Base-by-base conservation (phyloP, 805 yeast species). In the Metschnikowia lunata region DNA sequence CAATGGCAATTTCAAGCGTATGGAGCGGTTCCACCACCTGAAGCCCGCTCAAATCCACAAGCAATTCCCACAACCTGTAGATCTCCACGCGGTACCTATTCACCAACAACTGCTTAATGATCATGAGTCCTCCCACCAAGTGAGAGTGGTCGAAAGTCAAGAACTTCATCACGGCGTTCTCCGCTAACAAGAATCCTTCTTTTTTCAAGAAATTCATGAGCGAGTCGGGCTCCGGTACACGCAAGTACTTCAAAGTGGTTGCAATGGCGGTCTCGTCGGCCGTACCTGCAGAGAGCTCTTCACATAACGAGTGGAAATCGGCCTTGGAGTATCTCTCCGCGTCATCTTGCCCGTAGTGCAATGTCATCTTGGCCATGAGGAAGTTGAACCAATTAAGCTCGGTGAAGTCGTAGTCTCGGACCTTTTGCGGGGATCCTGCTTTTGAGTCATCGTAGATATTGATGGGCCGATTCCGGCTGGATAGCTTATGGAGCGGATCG, bases 351-450 rank as follows among this genome's bases (percentile, higher is more conserved):
- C 51, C 55, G 12, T 42, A 39, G 10, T 42, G 48, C 15, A 52
- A 34, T 14, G 59, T 39, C 30, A 44, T 45, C 23, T 47, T 63
- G 7, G 67, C 67, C 26, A 61, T 54, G 57, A 61, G 72, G 47
- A 59, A 68, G 56, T 61, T 69, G 51, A 67, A 66, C 69, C 76
- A 71, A 39, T 71, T 64, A 30, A 61, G 47, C 5, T 64, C 64
- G 5, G 66, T 47, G 38, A 66, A 58, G 39, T 62, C 61, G 45
- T 71, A 66, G 4, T 61, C 62, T 14, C 50, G 50, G 2, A 56
- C 58, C 37, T 65, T 64, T 34, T 63, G 65, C 0, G 75, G 68
- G 8, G 76, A 71, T 4, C 67, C 64, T 6, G 63, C 52, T 27
- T 40, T 40, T 11, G 52, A 47, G 49, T 72, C 78, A 38, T 71